Conservation (phyloP, 2,329 filamentous ascomycete species). For the Scedosporium dehoogii region DNA sequence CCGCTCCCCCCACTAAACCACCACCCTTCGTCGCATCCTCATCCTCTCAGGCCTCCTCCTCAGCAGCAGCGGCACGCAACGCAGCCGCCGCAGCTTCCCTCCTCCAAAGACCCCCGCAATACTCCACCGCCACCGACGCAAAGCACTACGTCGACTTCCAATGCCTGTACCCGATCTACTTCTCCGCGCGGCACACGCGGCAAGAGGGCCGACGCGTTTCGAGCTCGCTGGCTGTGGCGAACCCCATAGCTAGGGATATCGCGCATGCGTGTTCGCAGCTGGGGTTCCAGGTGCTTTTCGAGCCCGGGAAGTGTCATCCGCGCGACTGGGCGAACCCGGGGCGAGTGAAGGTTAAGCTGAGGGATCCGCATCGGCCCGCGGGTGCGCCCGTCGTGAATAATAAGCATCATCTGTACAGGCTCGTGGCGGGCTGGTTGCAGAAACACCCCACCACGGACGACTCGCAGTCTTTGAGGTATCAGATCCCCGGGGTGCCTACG, state of each 20-base stretch:
- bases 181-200: conserved; percentile 59
- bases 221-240: conserved; percentile 60
- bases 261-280: conserved; percentile 72
- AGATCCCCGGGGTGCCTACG: conserved; percentile 60
- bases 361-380: conserved; percentile 14
- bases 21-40: conserved; percentile 16
- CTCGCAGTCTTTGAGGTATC: conserved; percentile 56
- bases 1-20: conserved; percentile 41
- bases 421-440: conserved; percentile 68
- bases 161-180: conserved; percentile 93
- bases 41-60: conserved; percentile 12
- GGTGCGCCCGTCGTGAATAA: conserved; percentile 48
- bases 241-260: conserved; percentile 83
- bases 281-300: conserved; percentile 65
- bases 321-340: conserved; percentile 98
- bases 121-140: conserved; percentile 30
- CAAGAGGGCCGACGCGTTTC: conserved; percentile 74
- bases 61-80: conserved; percentile 12
- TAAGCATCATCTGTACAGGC: conserved; percentile 80
- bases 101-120: conserved; percentile 19
- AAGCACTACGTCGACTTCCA: conserved; percentile 64
- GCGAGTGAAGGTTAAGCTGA: conserved; percentile 72
- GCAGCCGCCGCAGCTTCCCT: conserved; percentile 22
- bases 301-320: conserved; percentile 85
- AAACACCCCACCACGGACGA: conserved; percentile 67